Evolutionary conservation across 139 green algal species (phyloP).

Genomic region (Ettlia oleoabundans): DNA sequence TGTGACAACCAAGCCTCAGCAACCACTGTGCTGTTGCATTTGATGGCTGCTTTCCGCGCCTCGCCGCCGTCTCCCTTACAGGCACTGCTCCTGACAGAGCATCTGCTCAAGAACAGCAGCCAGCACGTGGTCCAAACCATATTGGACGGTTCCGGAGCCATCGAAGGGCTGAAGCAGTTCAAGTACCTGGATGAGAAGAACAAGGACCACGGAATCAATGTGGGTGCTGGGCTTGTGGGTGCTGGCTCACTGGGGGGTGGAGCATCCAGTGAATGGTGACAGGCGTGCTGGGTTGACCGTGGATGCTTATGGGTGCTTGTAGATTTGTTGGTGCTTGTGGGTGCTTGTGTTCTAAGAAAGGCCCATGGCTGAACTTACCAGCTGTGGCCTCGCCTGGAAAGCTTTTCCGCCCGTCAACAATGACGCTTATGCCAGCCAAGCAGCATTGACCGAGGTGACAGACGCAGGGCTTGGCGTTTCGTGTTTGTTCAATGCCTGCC

Average conservation of each 20-base stretch:
- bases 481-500: neutral
- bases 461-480: no score
- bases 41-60: neutral
- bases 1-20: neutral
- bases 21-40: neutral
- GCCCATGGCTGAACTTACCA: no score
- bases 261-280: no score
- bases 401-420: no score
- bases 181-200: conserved; percentile 24
- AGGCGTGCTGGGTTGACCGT: no score
- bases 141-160: neutral
- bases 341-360: no score
- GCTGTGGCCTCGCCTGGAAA: no score
- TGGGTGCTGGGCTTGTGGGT: neutral
- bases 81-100: conserved; percentile 32
- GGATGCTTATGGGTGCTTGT: neutral
- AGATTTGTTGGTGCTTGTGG: no score
- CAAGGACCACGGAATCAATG: conserved; percentile 41
- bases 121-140: conserved; percentile 36
- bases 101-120: conserved; percentile 32
- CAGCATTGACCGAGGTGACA: no score
- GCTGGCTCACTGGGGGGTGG: no score
- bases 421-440: no score
- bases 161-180: conserved; percentile 28
- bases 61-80: no score